A percentile compares a stretch with the other conserved stretches of the same genome.
Evolutionary conservation across 495 filamentous ascomycete genomes (phyloP).

Genomic region (Penicillium manginii): DNA sequence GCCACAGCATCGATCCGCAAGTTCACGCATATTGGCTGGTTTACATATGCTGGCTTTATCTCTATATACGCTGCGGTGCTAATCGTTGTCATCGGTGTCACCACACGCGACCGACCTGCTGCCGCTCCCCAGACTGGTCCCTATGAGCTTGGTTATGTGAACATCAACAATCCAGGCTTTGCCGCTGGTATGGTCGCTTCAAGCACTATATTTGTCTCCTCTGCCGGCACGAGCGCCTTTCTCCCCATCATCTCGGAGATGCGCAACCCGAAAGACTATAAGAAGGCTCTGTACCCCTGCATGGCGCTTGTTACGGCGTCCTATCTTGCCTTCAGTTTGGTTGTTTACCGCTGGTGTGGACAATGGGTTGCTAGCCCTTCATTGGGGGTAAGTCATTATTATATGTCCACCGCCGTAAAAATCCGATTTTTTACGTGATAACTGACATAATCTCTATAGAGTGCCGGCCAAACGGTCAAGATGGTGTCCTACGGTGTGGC

Average conservation of each 20-base stretch:
- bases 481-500: conserved; percentile 75
- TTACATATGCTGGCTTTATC: conserved; percentile 46
- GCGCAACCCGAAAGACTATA: conserved; percentile 65
- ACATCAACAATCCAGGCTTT: conserved; percentile 34
- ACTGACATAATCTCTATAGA: conserved; percentile 21
- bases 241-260: conserved; percentile 77
- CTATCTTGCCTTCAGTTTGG: conserved; percentile 53
- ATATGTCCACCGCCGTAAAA: neutral
- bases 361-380: conserved; percentile 68
- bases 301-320: conserved; percentile 63
- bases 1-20: conserved; percentile 41
- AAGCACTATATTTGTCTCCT: conserved; percentile 43
- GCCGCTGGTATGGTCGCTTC: conserved; percentile 42
- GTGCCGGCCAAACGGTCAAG: conserved; percentile 61
- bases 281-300: conserved; percentile 63
- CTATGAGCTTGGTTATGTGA: conserved; percentile 50
- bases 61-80: conserved; percentile 50
- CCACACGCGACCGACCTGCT: conserved; percentile 40
- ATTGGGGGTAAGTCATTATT: conserved; percentile 45
- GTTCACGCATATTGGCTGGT: conserved; percentile 45
- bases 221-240: conserved; percentile 65
- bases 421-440: neutral
- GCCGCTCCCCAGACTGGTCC: conserved; percentile 35
- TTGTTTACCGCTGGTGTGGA: conserved; percentile 73
- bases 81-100: conserved; percentile 53